phyloP scores from a whole-genome alignment of 208 protist species.

The Trypanosoma caninum region DNA sequence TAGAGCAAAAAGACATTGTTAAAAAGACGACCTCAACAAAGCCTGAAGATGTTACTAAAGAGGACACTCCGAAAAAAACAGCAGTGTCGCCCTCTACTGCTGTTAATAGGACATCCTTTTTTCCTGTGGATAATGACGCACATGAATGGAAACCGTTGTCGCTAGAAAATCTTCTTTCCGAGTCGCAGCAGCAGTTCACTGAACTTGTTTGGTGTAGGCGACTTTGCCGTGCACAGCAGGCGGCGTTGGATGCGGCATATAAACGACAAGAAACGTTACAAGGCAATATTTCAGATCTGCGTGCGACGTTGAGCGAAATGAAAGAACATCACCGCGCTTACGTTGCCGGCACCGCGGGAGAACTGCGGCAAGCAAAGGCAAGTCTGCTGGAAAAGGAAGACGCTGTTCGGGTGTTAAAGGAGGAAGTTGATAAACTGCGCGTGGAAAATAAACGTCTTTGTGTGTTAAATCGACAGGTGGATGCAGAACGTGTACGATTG shows the following conservation, averaged over 20 bases:
- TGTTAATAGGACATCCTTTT: not conserved
- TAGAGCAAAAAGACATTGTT: not conserved
- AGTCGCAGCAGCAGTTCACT: constrained; percentile 28
- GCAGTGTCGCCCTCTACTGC: not conserved
- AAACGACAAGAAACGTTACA: constrained; percentile 2
- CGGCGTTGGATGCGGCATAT: not conserved
- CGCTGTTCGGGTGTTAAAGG: not conserved
- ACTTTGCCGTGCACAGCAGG: constrained; percentile 14
- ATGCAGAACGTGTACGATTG: not conserved
- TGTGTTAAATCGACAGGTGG: not conserved
- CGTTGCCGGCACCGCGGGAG: constrained; percentile 14
- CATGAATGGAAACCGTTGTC: too few species aligned
- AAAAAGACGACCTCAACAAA: not conserved
- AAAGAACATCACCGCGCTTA: constrained; percentile 21
- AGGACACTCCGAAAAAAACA: not conserved
- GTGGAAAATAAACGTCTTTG: constrained; percentile 3
- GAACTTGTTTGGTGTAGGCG: constrained; percentile 32
- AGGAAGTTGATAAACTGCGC: constrained; percentile 9
- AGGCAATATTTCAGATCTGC: constrained; percentile 6
- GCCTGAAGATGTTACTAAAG: not conserved
- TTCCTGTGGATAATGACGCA: too few species aligned
- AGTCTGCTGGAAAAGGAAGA: not conserved
- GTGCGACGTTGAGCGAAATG: not conserved
- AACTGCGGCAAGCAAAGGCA: not conserved
- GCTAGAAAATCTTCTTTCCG: constrained; percentile 24